Base-by-base conservation (phyloP, 768 basidiomycete species). In the Mycena crocata region DNA sequence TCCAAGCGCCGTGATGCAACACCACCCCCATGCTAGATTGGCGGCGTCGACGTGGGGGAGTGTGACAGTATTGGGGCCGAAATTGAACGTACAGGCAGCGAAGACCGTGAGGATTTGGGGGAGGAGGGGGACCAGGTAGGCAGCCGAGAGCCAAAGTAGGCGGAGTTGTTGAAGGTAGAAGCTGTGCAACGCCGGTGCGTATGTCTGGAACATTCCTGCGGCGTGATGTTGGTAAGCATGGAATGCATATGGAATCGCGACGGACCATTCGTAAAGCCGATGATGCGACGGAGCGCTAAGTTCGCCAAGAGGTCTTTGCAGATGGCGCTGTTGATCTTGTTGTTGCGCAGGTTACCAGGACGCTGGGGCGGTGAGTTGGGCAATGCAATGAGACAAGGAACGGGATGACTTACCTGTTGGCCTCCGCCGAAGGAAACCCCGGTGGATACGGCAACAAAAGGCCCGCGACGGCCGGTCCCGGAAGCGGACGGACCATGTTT, bases 341-440 rank as follows among this genome's bases (percentile, higher is more conserved):
- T n/a, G n/a, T n/a, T n/a, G n/a, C n/a, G n/a, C n/a, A n/a, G n/a
- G 28, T 60, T 60, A 0, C 58, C 58, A 1, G 58, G 58, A 0
- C 58, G 32, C 58, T 60, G 28, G 1, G 39, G 26, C 4, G 37
- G n/a, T n/a, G n/a, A 7, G 12, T 24, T 21, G 0, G 31, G 14
- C 3, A 51, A 1, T n/a, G 17, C 2, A 8, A 21, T 12, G 50
- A 19, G 5, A 10, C 3, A n/a, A 32, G 9, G 17, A 40, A 40
- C n/a, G 40, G 40, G 4, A 1, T 15, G 6, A 19, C 48, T 3
- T 17, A 50, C 28, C 4, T 6, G 12, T 31, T 57, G 56, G 23
- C 56, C 56, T 5, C 56, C 56, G 26, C 56, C 56, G 31, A 45
- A 57, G 9, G 56, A 45, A 5, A 45, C 42, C 4, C 56, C 42